These are phyloP conservation scores for Amaranthus hypochondriacus DNA, from an alignment of 148 eudicot genomes.

Conservation along the genomic window DNA sequence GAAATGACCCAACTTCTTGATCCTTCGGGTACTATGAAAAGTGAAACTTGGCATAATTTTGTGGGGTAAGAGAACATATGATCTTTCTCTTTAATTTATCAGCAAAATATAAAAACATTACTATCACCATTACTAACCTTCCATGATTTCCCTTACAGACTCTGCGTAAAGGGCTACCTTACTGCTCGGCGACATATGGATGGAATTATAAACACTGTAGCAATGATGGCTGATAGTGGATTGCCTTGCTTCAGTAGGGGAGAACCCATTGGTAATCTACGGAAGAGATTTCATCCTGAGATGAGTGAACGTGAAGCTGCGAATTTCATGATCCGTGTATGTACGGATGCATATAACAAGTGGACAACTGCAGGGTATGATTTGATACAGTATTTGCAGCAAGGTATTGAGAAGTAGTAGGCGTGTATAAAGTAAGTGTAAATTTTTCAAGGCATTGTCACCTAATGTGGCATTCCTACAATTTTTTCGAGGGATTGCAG, in stretches of 20 bases:
- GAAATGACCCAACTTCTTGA: constrained; percentile 99
- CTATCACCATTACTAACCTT: neutral
- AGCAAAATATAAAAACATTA: neutral
- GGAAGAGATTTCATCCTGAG: constrained; percentile 96
- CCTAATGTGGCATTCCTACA: constrained; percentile 13
- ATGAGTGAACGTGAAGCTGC: constrained; percentile 97
- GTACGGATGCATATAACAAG: constrained; percentile 94
- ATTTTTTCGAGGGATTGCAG: constrained; percentile 14
- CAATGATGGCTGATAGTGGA: constrained; percentile 90
- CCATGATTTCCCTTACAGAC: constrained; percentile 36
- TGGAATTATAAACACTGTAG: constrained; percentile 87
- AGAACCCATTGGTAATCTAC: constrained; percentile 83
- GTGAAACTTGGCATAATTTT: constrained; percentile 86
- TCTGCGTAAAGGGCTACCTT: constrained; percentile 97
- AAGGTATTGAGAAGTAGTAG: constrained; percentile 85
- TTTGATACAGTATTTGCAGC: constrained; percentile 93
- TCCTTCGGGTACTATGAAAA: constrained; percentile 96
- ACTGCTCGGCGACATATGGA: constrained; percentile 96
- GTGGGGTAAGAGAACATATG: constrained; percentile 48
- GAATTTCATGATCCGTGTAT: constrained; percentile 81
- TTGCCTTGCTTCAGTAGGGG: constrained; percentile 98
- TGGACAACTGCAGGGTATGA: constrained; percentile 99
- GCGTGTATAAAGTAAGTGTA: constrained; percentile 8
- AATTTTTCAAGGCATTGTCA: constrained; percentile 16
- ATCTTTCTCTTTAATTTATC: neutral